Conservation (phyloP, 192 early-diverging fungal species). For the Coemansia sp. region DNA sequence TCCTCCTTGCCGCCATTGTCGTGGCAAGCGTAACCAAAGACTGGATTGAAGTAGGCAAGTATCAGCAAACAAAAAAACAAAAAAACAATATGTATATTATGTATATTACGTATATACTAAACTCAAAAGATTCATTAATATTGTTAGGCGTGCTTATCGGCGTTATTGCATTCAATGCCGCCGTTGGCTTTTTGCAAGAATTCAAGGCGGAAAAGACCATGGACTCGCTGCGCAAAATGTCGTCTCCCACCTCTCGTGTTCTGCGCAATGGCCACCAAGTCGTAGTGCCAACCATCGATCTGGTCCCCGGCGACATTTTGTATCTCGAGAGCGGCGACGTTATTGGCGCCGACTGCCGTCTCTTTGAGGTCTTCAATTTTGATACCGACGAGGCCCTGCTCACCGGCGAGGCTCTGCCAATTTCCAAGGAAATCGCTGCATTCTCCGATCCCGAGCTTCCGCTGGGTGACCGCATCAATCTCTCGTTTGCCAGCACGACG, state of each 20-base stretch:
- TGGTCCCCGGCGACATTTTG: conserved; percentile 92
- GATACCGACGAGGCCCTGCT: conserved; percentile 92
- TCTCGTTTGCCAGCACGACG: conserved; percentile 87
- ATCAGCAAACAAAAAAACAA: neutral
- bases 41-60: conserved; percentile 61
- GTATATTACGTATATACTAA: neutral
- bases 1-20: too few species aligned
- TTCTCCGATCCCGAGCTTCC: conserved; percentile 74
- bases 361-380: conserved; percentile 84
- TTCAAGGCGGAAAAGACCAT: conserved; percentile 94
- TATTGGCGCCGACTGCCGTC: conserved; percentile 88
- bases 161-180: conserved; percentile 84
- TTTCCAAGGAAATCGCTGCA: conserved; percentile 68
- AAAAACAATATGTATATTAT: neutral
- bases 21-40: conserved; percentile 70
- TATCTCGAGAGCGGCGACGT: conserved; percentile 94
- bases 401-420: conserved; percentile 89
- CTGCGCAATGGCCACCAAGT: conserved; percentile 80
- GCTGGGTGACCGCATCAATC: conserved; percentile 91
- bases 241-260: conserved; percentile 85
- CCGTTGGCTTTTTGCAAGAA: conserved; percentile 95
- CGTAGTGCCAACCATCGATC: conserved; percentile 72
- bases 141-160: conserved; percentile 72
- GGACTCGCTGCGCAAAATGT: conserved; percentile 89
- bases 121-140: neutral